These are phyloP conservation scores for Rhizopogon vinicolor DNA, from an alignment of 768 basidiomycete genomes.

Conservation along the genomic window DNA sequence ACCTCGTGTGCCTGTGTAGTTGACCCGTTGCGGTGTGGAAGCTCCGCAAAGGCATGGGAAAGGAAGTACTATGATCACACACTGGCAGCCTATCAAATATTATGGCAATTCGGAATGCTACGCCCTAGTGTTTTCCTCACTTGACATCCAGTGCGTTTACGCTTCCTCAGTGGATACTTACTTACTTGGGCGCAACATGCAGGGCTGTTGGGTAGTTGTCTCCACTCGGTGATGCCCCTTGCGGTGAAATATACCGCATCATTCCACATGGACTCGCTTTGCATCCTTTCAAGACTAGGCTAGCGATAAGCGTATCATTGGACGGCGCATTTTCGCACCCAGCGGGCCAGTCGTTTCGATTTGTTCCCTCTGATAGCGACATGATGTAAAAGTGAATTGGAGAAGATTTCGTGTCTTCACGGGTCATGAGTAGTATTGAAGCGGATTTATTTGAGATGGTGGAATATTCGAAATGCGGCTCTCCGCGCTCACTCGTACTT, in stretches of 20 bases:
- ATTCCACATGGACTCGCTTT: background rate
- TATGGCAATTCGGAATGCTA: background rate
- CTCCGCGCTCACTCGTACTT: background rate
- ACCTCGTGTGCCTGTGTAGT: background rate
- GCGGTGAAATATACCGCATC: background rate
- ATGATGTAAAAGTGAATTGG: constrained; percentile 1
- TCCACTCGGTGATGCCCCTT: background rate
- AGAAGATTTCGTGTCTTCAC: background rate
- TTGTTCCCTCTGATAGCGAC: background rate
- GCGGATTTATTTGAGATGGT: background rate
- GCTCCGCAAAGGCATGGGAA: constrained; percentile 1
- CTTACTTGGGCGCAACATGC: background rate
- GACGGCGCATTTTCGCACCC: background rate
- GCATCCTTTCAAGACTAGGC: background rate
- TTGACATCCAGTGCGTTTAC: background rate
- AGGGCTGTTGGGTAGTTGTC: background rate
- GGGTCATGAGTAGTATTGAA: background rate
- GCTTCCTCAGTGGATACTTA: background rate
- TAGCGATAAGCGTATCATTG: background rate
- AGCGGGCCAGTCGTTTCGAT: background rate
- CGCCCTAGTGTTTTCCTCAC: background rate
- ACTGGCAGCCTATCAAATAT: background rate
- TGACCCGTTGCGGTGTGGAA: background rate
- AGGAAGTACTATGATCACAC: background rate
- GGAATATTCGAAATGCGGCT: background rate